Evolutionary conservation across 23 red algal species (phyloP), one percentile per base, ranked within the genome.

Genomic region (Gracilaria caudata): DNA sequence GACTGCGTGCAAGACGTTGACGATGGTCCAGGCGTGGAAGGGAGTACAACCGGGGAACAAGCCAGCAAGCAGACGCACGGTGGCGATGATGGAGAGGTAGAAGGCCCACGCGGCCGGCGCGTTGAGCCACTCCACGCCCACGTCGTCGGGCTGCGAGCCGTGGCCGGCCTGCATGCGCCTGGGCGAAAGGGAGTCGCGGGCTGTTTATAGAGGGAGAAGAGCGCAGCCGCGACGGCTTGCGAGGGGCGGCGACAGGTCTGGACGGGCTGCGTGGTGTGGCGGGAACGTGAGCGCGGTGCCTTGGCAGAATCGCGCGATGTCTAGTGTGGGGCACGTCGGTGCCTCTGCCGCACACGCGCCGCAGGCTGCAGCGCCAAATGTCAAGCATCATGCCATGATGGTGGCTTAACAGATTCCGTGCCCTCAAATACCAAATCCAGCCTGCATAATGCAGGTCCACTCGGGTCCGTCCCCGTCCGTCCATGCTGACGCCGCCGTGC

Each of bases 71-170:
- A 94, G 45, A 56, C 95, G 82, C 44, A 92, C 91, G 30, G 87
- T 84, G 24, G 83, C 77, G 25, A 98, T 68, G 19, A 98, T 89
- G 51, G 57, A 41, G 64, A 94, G 78, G 76, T 98, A 98, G 74
- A 98, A 98, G 28, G 78, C 83, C 95, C 95, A 98, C 25, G 86
- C 78, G 56, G 91, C 95, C 40, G 93, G 93, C 36, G 86, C 91
- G 76, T 86, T 77, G 54, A 98, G 71, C 95, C 95, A 98, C 72
- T 94, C 92, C 38, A 98, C 95, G 65, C 95, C 95, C 36, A 98
- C 95, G 75, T 98, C 91, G 23, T 79, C 85, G 34, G 90, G 91
- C 78, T 92, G 81, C 53, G 91, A 84, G 51, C 95, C 95, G 87
- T 98, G 91, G 39, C 95, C 95, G 30, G 91, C 86, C 86, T 98